phyloP scores from a whole-genome alignment of 106 monocot genomes.

The Dioscorea alata region DNA sequence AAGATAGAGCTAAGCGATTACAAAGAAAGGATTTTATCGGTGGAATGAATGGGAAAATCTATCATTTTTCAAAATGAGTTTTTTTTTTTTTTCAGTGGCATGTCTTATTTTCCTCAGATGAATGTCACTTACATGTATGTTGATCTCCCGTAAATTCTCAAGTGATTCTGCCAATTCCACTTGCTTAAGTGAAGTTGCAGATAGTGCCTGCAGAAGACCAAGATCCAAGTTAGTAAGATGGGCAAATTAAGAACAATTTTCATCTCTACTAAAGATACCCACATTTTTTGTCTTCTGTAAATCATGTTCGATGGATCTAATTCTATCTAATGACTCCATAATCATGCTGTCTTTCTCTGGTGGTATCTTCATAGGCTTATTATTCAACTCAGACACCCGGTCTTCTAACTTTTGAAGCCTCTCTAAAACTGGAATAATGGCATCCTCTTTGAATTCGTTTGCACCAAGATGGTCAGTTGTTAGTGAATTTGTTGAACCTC shows the following conservation, averaged over 20 bases:
- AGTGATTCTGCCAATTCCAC: slow-evolving; percentile 34
- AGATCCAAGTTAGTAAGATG: neutral
- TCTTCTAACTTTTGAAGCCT: slow-evolving; percentile 69
- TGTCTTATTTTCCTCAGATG: neutral
- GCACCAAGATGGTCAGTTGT: neutral
- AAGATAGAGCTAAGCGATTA: too few species aligned
- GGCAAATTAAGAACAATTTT: neutral
- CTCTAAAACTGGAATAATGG: slow-evolving; percentile 40
- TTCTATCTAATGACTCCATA: slow-evolving; percentile 54
- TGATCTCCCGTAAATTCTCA: slow-evolving; percentile 22
- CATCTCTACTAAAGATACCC: slow-evolving; percentile 1
- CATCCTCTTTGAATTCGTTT: slow-evolving; percentile 20
- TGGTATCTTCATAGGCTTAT: slow-evolving; percentile 40
- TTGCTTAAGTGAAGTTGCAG: slow-evolving; percentile 36
- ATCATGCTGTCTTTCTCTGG: slow-evolving; percentile 60
- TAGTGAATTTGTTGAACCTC: slow-evolving; percentile 3
- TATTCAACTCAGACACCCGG: slow-evolving; percentile 32
- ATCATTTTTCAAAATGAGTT: neutral
- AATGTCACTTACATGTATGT: slow-evolving; percentile 23
- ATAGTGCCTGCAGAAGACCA: slow-evolving; percentile 25
- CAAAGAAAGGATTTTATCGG: too few species aligned
- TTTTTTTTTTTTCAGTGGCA: neutral
- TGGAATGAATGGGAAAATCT: neutral
- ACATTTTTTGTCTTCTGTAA: slow-evolving; percentile 67
- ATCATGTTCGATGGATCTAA: slow-evolving; percentile 61